Base-by-base conservation (phyloP, 306 rosid species). In the Fagus sylvatica region DNA sequence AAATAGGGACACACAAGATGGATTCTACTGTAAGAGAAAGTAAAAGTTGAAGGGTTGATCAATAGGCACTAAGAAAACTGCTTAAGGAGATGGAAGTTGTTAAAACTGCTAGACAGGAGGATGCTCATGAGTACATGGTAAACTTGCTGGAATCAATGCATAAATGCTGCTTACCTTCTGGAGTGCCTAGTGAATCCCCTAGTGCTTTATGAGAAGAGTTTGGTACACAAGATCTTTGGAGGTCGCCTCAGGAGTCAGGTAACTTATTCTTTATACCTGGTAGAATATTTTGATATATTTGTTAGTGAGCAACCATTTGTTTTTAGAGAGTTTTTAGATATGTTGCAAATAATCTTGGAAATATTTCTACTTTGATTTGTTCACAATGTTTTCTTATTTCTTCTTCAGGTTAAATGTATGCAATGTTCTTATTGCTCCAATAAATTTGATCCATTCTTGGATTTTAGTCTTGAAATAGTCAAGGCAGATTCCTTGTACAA, bases 91-190 rank as follows among this genome's bases (percentile, higher is more conserved):
- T n/a, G n/a, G n/a, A n/a, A n/a, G n/a, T n/a, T n/a, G n/a, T n/a
- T n/a, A n/a, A n/a, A n/a, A n/a, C n/a, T n/a, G 86, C 93, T 13
- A 91, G 99, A 83, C 99, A 96, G 78, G 99, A 96, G 79, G 98
- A 96, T 91, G 99, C 99, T 19, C 98, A 96, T 46, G 99, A 96
- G 78, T 96, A 93, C 90, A 96, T 96, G 99, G 99, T 96, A 41
- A 93, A 96, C 85, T 90, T 96, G 87, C 93, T 96, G 74, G 99
- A 96, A 79, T 93, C 94, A 7, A 93, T 96, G 99, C 99, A 96
- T 84, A 90, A 89, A 81, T 96, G 99, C 78, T 96, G 99, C 83
- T 81, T 93, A 34, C 99, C 99, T 72, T 90, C 93, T 78, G 98
- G 99, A 22, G 88, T 96, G 74, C 96, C 97, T 17, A 96, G 92